Base-by-base conservation (phyloP, 1,139 yeast genomes). In the Kluyveromyces sp. region DNA sequence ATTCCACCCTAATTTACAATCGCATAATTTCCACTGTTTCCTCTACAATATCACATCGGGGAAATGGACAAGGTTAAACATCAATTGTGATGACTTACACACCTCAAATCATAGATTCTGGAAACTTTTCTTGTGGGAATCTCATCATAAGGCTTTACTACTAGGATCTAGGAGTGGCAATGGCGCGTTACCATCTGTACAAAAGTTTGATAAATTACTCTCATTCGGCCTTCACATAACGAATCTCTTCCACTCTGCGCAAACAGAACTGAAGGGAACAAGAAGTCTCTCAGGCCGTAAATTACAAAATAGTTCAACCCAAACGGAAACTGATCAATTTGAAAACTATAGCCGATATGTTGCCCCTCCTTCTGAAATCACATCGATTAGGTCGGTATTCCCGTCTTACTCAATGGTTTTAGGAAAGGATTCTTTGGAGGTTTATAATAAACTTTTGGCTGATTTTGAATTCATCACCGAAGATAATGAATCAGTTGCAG, bases 361-460 rank as follows among this genome's bases (percentile, higher is more conserved):
- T 30, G 86, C 89, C 0, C 90, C 90, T 1, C 78, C 79, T 34
- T 69, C 80, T 5, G 80, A 78, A 48, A 75, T 81, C 54, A 79
- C 85, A 25, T 78, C 84, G 2, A 79, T 81, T 37, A 70, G 81
- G 45, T 78, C 88, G 0, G 81, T 81, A 0, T 81, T 83, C 53
- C 88, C 90, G 0, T 79, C 87, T 0, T 79, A 82, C 47, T 90
- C 94, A 0, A 79, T 83, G 46, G 83, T 90, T 0, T 65, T 84
- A 39, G 92, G 92, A 2, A 73, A 87, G 54, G 82, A 79, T 60
- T 86, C 89, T 0, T 74, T 82, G 58, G 87, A 81, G 54, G 69
- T 86, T 42, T 80, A 74, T 62, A 84, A 85, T 0, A 75, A 74
- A 39, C 68, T 80, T 8, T 65, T 83, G 7, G 75, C 88, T 0